phyloP scores from a whole-genome alignment of 768 basidiomycete species.

The Udeniomyces megalosporus region DNA sequence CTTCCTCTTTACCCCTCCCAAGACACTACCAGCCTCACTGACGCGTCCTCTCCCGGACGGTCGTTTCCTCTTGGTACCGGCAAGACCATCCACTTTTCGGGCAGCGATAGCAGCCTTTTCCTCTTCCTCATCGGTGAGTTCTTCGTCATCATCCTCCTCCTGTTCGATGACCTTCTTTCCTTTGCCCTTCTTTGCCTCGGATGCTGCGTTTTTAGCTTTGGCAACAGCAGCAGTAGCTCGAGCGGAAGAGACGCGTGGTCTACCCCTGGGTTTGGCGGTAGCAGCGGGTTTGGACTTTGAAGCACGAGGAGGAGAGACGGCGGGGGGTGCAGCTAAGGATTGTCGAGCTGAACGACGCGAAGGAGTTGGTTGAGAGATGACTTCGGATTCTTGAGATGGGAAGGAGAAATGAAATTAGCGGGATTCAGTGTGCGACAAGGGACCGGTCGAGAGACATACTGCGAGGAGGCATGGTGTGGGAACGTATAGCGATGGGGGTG shows the following conservation, averaged over 20 bases:
- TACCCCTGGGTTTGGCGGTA: not conserved
- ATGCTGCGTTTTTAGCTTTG: too few relatives aligned
- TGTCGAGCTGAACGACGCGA: not conserved
- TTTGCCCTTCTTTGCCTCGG: not conserved
- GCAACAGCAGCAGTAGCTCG: not conserved
- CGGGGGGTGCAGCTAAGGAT: not conserved
- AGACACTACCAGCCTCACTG: not conserved
- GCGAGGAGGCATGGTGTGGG: too few relatives aligned
- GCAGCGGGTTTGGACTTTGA: not conserved
- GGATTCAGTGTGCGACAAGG: too few relatives aligned
- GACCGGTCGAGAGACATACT: too few relatives aligned
- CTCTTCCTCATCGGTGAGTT: not conserved
- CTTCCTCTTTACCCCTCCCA: not conserved
- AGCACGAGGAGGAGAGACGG: not conserved
- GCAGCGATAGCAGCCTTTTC: not conserved
- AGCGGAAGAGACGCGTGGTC: too few relatives aligned
- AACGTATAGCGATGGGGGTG: too few relatives aligned
- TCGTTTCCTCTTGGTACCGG: conserved; percentile 1
- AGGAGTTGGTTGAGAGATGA: not conserved
- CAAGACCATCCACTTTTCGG: not conserved
- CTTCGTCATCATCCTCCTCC: not conserved
- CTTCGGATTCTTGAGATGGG: too few relatives aligned
- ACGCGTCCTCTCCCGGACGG: not conserved
- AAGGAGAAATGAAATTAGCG: too few relatives aligned
- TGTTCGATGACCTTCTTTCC: not conserved